Evolutionary conservation across 2,329 filamentous ascomycete species (phyloP), one percentile per base, ranked within the genome.

Genomic region (Xylaria sp.): DNA sequence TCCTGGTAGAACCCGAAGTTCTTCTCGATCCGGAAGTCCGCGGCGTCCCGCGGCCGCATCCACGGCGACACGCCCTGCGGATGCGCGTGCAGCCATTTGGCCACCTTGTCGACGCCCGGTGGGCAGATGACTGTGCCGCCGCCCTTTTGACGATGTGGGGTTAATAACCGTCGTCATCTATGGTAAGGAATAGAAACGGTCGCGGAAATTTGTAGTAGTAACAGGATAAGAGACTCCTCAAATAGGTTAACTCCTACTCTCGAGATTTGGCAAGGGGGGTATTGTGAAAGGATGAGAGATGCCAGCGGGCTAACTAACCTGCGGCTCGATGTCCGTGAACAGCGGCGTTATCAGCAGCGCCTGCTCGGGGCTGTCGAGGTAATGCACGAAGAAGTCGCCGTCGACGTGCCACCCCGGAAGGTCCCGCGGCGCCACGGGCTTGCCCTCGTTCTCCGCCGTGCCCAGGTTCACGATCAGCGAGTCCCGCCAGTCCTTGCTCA

Each of bases 311-410:
- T n/a, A n/a, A n/a, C n/a, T n/a, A n/a, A n/a, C n/a, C n/a, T 84
- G 82, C 0, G 86, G 78, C 9, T 81, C 79, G 60, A 92, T 87
- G 75, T 92, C 89, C 0, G 84, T 88, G 80, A 90, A 92, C 5
- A 92, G 78, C 1, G 90, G 90, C 48, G 91, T 91, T 13, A 92
- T 88, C 0, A 92, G 82, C 16, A 92, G 79, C 0, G 84, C 91
- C 77, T 93, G 91, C 80, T 93, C 91, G 0, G 87, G 87, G 23
- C 87, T 90, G 76, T 92, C 90, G 42, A 93, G 85, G 72, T 90
- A 93, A 80, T 92, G 90, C 5, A 90, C 84, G 76, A 92, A 92
- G 78, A 91, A 92, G 72, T 92, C 90, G 9, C 90, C 90, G 78
- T 92, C 90, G 21, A 91, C 88, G 78, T 92, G 90, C 90, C 90